Conservation (phyloP, 768 basidiomycete species). For the Lactifluus echinatus region DNA sequence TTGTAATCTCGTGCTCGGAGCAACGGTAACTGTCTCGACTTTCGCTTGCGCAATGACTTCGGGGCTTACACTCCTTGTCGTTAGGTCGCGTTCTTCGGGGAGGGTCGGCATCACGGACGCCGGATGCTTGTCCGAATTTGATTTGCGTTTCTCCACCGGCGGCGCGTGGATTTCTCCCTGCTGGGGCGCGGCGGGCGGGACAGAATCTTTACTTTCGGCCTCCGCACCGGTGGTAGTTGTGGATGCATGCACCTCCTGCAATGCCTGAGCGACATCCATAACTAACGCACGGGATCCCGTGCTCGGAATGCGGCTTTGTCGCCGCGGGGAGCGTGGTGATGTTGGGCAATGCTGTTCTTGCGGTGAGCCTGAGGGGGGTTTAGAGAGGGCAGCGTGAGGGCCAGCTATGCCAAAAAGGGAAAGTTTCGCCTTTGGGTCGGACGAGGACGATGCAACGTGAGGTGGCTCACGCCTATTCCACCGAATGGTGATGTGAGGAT, state of each 20-base stretch:
- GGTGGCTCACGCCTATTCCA: conserved; percentile 29
- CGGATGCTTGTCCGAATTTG: conserved; percentile 61
- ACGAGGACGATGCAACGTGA: conserved; percentile 22
- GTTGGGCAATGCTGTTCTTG: not conserved
- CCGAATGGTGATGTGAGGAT: conserved; percentile 23
- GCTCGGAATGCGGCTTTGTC: conserved; percentile 52
- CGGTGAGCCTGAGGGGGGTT: not conserved
- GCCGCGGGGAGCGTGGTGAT: conserved; percentile 29
- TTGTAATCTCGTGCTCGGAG: not conserved
- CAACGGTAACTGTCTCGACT: not conserved
- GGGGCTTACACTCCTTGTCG: conserved; percentile 21
- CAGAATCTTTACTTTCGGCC: not conserved
- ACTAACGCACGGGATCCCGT: conserved; percentile 62
- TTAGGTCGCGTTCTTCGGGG: conserved; percentile 58
- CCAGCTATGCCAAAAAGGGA: conserved; percentile 28
- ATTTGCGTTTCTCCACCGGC: conserved; percentile 51
- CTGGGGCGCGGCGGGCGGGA: not conserved
- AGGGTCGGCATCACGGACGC: conserved; percentile 54
- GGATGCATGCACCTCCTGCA: conserved; percentile 32
- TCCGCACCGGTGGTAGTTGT: not conserved
- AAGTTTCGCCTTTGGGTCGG: conserved; percentile 13
- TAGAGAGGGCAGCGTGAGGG: conserved; percentile 30
- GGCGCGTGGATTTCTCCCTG: conserved; percentile 10
- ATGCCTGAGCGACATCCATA: conserved; percentile 69
- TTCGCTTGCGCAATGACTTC: not conserved